These are phyloP conservation scores for Boletellus ananiceps DNA, from an alignment of 768 basidiomycete species.

Conservation along the genomic window DNA sequence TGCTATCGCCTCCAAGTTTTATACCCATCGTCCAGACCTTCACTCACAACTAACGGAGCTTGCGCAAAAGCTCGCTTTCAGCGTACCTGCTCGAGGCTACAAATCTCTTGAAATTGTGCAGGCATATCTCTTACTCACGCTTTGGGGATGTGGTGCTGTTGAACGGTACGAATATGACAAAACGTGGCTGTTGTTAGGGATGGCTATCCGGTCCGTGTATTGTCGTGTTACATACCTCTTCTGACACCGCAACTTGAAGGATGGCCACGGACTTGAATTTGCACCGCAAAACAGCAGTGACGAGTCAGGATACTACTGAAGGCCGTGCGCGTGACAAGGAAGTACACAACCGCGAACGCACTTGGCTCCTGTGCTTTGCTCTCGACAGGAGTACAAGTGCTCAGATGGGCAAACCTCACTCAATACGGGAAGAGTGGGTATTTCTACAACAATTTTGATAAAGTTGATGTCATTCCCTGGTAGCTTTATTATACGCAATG, in stretches of 20 bases:
- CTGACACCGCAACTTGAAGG: constrained; percentile 36
- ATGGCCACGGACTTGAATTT: constrained; percentile 96
- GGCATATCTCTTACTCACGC: constrained; percentile 81
- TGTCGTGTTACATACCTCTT: background rate
- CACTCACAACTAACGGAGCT: constrained; percentile 76
- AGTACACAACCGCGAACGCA: constrained; percentile 90
- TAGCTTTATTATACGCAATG: constrained; percentile 86
- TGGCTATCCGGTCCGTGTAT: constrained; percentile 66
- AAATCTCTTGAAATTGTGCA: constrained; percentile 96
- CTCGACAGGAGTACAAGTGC: constrained; percentile 89
- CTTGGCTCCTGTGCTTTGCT: constrained; percentile 86
- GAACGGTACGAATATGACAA: constrained; percentile 96
- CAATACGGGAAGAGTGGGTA: constrained; percentile 88
- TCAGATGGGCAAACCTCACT: constrained; percentile 95
- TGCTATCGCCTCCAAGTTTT: constrained; percentile 91
- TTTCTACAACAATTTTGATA: background rate
- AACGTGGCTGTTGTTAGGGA: constrained; percentile 86
- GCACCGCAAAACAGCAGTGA: constrained; percentile 72
- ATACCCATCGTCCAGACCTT: constrained; percentile 74
- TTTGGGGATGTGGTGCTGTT: constrained; percentile 93
- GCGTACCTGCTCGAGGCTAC: constrained; percentile 79
- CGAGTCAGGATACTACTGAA: constrained; percentile 68
- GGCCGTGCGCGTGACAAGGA: constrained; percentile 75
- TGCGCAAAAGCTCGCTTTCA: constrained; percentile 84
- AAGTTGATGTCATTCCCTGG: background rate